Evolutionary conservation across 2,329 filamentous ascomycete species (phyloP).

Genomic region (Elsinoe perseae): DNA sequence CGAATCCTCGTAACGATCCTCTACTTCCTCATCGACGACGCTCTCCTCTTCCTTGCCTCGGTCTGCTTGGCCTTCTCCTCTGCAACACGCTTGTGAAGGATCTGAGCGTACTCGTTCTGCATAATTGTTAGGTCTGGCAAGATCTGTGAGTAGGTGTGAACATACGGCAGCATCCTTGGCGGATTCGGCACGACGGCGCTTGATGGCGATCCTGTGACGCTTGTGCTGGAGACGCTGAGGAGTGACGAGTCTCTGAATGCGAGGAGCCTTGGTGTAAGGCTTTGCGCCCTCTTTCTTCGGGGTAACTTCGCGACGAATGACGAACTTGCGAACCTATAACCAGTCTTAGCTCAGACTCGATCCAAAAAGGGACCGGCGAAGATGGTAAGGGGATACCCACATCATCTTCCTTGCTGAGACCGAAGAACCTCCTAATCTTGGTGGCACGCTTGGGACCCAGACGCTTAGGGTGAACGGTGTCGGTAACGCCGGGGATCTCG

Average conservation of each 20-base stretch:
- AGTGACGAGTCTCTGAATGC: slow-evolving; percentile 99
- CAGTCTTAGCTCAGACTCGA: slow-evolving; percentile 39
- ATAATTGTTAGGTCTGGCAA: slow-evolving; percentile 31
- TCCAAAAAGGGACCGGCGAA: slow-evolving; percentile 50
- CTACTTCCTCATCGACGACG: slow-evolving; percentile 87
- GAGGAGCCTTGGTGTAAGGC: slow-evolving; percentile 99
- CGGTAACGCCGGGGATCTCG: slow-evolving; percentile 93
- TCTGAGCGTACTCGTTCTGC: slow-evolving; percentile 91
- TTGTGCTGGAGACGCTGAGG: slow-evolving; percentile 99
- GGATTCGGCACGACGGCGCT: slow-evolving; percentile 94
- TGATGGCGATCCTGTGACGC: slow-evolving; percentile 94
- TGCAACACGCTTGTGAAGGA: slow-evolving; percentile 92
- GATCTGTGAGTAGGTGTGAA: slow-evolving; percentile 26
- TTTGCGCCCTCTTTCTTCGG: slow-evolving; percentile 96
- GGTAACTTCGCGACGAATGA: slow-evolving; percentile 97
- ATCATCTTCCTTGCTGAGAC: slow-evolving; percentile 99
- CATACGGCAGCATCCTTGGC: slow-evolving; percentile 98
- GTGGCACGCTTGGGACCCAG: slow-evolving; percentile 99
- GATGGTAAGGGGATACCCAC: slow-evolving; percentile 64
- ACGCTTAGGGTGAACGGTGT: slow-evolving; percentile 97
- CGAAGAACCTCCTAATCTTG: slow-evolving; percentile 99
- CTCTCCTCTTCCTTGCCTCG: slow-evolving; percentile 92
- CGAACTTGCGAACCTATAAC: slow-evolving; percentile 92
- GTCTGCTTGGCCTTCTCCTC: slow-evolving; percentile 93
- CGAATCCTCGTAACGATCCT: slow-evolving; percentile 12